Evolutionary conservation across 306 rosid species (phyloP).

Genomic region (Boehmeria nivea): DNA sequence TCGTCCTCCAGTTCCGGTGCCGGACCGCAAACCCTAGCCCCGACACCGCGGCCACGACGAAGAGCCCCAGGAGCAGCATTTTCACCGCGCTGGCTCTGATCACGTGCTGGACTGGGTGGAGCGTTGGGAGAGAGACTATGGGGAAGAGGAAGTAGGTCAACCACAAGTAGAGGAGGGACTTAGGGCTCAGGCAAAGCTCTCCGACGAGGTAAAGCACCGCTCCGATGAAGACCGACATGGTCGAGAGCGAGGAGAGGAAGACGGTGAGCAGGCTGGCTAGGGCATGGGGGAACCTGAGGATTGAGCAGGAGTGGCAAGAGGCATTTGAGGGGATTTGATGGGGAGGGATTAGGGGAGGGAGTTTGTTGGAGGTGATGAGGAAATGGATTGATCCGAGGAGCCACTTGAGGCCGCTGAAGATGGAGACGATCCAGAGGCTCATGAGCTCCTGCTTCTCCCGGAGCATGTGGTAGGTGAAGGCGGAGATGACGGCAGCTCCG

Average conservation of each 20-base stretch:
- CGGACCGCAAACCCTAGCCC: constrained; percentile 55
- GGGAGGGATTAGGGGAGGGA: neutral
- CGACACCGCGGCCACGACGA: constrained; percentile 37
- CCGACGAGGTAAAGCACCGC: constrained; percentile 64
- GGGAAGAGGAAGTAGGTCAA: constrained; percentile 71
- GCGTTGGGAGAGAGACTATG: constrained; percentile 49
- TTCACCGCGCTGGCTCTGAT: constrained; percentile 48
- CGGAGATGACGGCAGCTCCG: constrained; percentile 54
- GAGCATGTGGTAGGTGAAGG: constrained; percentile 78
- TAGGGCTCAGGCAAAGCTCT: constrained; percentile 52
- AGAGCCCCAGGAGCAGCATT: constrained; percentile 73
- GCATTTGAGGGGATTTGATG: constrained; percentile 13
- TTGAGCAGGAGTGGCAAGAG: constrained; percentile 41
- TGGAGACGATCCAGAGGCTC: constrained; percentile 80
- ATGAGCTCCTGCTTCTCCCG: constrained; percentile 32
- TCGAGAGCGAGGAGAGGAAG: constrained; percentile 58
- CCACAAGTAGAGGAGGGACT: constrained; percentile 52
- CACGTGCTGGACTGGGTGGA: constrained; percentile 53
- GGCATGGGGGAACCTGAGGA: constrained; percentile 62
- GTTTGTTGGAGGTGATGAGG: constrained; percentile 28
- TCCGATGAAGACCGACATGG: constrained; percentile 67
- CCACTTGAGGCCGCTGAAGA: constrained; percentile 82
- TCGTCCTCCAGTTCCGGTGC: constrained; percentile 36
- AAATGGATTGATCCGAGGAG: constrained; percentile 54
- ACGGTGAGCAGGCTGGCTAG: constrained; percentile 47